phyloP scores from a whole-genome alignment of 2,329 filamentous ascomycete genomes.

The Colletotrichum sp. region DNA sequence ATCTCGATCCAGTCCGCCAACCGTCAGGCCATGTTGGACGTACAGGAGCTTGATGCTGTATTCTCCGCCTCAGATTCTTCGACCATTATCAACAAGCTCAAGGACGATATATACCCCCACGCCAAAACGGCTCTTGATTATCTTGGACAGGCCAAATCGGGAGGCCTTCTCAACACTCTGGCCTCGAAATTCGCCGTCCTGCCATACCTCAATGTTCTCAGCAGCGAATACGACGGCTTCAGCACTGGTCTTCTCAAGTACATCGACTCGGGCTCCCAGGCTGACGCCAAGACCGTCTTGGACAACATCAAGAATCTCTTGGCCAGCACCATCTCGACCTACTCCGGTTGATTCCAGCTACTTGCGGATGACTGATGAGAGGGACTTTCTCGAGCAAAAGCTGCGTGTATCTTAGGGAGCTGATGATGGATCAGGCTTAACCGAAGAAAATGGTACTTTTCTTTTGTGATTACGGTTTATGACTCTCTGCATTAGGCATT shows the following conservation, averaged over 20 bases:
- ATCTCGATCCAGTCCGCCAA: background rate
- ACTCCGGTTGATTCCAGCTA: background rate
- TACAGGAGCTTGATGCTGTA: background rate
- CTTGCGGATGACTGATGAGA: background rate
- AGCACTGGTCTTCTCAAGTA: background rate
- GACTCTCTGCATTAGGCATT: background rate
- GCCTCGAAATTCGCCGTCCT: background rate
- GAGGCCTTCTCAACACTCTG: rapidly evolving
- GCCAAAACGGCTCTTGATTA: background rate
- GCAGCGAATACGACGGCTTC: background rate
- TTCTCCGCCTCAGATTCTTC: background rate
- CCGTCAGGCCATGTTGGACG: background rate
- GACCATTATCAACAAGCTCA: background rate
- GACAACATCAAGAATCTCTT: background rate
- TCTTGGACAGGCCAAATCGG: background rate
- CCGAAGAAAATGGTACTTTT: background rate
- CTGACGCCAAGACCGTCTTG: background rate
- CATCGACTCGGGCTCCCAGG: conserved; percentile 18
- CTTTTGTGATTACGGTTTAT: background rate
- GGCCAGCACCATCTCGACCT: background rate
- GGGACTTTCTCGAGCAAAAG: background rate
- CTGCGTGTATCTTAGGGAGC: background rate
- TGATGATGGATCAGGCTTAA: background rate
- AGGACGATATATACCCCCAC: background rate
- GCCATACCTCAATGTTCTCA: background rate